Percentiles rank a stretch among this genome's conserved stretches.
Conservation (phyloP, 73 alveolate genomes). For the Symbiodinium natans region DNA sequence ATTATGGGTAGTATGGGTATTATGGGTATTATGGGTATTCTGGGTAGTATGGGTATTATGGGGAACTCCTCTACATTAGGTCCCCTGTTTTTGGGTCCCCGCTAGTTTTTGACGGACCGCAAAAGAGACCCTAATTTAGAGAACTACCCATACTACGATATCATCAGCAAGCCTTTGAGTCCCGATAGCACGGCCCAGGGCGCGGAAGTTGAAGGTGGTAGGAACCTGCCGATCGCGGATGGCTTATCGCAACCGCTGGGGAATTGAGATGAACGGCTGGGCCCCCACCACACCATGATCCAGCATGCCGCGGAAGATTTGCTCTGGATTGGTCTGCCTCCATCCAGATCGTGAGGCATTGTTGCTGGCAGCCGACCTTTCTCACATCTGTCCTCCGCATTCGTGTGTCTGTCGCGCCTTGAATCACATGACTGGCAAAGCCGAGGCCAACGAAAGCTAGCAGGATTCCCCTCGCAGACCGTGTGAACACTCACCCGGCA, state of each 20-base stretch:
- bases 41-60: background rate
- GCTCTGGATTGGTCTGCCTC: conserved; percentile 32
- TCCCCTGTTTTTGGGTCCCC: background rate
- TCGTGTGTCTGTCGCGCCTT: background rate
- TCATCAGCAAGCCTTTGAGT: background rate
- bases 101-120: background rate
- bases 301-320: conserved; percentile 32
- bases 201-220: background rate
- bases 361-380: too few relatives aligned
- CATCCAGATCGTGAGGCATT: too few relatives aligned
- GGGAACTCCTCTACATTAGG: background rate
- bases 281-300: conserved; percentile 8
- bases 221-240: conserved; percentile 4
- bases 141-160: background rate
- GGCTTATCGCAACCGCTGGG: background rate
- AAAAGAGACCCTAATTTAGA: background rate
- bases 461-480: background rate
- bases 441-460: background rate
- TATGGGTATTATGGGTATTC: background rate
- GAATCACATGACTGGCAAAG: background rate
- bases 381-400: background rate
- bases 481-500: background rate
- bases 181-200: conserved; percentile 40
- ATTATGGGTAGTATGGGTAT: background rate
- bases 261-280: background rate